phyloP scores from a whole-genome alignment of 768 basidiomycete genomes.

The Boletus vermiculosoides region DNA sequence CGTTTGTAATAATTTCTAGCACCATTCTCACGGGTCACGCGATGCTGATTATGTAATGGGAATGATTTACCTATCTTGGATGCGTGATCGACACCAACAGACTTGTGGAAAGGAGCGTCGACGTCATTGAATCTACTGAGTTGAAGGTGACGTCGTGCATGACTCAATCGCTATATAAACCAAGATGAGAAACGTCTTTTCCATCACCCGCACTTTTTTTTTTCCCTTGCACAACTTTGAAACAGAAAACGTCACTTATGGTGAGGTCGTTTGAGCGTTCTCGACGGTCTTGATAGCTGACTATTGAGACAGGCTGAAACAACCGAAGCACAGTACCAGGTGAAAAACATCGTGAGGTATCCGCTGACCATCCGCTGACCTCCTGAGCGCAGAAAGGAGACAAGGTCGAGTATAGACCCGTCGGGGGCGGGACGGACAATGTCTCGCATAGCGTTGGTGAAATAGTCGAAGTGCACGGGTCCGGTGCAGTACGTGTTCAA shows the following conservation, averaged over 20 bases:
- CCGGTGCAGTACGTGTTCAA: conserved; percentile 34
- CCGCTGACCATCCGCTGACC: neutral
- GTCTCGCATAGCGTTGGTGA: conserved; percentile 39
- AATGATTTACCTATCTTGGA: neutral
- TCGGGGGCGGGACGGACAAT: conserved; percentile 40
- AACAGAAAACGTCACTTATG: conserved; percentile 11
- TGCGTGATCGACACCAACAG: neutral
- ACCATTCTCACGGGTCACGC: conserved; percentile 9
- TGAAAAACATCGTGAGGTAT: neutral
- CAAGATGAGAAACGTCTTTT: neutral
- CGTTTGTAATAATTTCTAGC: too few relatives aligned
- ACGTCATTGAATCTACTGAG: conserved; percentile 14
- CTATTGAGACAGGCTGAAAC: conserved; percentile 15
- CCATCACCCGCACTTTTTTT: neutral
- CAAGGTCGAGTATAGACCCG: conserved; percentile 43
- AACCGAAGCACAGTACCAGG: conserved; percentile 24
- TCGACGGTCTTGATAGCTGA: conserved; percentile 3
- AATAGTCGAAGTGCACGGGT: conserved; percentile 33
- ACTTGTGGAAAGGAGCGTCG: conserved; percentile 9
- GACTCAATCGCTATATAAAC: conserved; percentile 22
- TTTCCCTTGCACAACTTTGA: neutral
- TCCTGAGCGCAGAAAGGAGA: conserved; percentile 34
- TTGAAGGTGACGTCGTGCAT: conserved; percentile 17
- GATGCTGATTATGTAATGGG: neutral
- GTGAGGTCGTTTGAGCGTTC: neutral